Evolutionary conservation across 208 protist genomes (phyloP), one percentile per base, ranked within the genome.

Genomic region (Trypanosoma platydactyli): DNA sequence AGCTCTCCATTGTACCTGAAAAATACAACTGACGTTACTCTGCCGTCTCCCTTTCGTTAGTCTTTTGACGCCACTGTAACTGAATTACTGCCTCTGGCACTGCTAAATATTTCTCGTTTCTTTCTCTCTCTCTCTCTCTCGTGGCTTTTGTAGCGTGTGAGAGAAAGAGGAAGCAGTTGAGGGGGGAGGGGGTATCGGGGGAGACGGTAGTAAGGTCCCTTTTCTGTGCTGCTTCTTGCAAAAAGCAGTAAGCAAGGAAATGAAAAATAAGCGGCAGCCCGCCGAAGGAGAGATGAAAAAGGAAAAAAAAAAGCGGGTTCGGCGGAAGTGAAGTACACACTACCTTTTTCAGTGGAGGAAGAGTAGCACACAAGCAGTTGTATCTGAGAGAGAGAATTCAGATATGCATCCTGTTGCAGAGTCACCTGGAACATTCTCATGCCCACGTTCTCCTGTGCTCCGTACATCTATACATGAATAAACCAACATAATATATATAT

Each of bases 1-100:
- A 91, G 52, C 73, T 73, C 71, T 97, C 88, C 89, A 94, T 94
- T 20, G 25, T 25, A 33, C 38, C 44, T 15, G 16, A 27, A 46
- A 5, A 12, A n/a, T 16, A 4, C 25, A 9, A n/a, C 13, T 11
- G 25, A 13, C 7, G 1, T 35, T 55, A 9, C 25, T n/a, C 24
- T 16, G 11, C 49, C 40, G 25, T 72, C 16, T 30, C 7, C 44
- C 54, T 41, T 29, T 41, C 15, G 22, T 46, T 6, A 30, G 33
- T 5, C 7, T 62, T 51, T 46, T 41, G 11, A 16, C 16, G 9
- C 27, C 27, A 6, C 24, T 20, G n/a, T n/a, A n/a, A n/a, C n/a
- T n/a, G n/a, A n/a, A n/a, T n/a, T n/a, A 38, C 12, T 53, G 15
- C 52, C 25, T 54, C 25, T 45, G 12, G 6, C 18, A 25, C 22